Conservation (phyloP, 805 yeast genomes). For the Starmerella vitae region DNA sequence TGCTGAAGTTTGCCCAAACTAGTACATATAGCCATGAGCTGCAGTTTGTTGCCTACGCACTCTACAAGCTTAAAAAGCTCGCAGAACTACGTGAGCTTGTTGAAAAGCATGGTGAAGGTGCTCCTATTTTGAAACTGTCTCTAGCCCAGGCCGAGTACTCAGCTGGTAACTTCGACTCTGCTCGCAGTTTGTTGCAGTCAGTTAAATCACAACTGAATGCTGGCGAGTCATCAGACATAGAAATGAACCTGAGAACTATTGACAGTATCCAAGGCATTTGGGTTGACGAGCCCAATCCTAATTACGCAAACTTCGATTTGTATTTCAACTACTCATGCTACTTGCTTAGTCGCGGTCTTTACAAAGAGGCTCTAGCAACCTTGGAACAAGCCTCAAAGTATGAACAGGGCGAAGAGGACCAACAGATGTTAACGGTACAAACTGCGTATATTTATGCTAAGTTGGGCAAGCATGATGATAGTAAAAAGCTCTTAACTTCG, state of each 20-base stretch:
- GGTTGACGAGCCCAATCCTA: background rate
- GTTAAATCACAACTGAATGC: constrained; percentile 31
- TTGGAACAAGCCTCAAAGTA: constrained; percentile 35
- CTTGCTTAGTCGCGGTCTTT: constrained; percentile 33
- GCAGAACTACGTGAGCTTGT: constrained; percentile 22
- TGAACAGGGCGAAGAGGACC: constrained; percentile 35
- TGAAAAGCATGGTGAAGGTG: constrained; percentile 13
- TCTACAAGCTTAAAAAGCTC: constrained; percentile 42
- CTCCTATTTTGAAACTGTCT: constrained; percentile 30
- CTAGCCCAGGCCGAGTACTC: constrained; percentile 44
- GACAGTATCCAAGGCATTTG: constrained; percentile 19
- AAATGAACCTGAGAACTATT: constrained; percentile 51
- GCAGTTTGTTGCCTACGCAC: constrained; percentile 37
- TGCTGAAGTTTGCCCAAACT: constrained; percentile 28
- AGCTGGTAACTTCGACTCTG: constrained; percentile 32
- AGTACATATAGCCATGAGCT: constrained; percentile 1
- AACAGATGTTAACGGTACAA: constrained; percentile 39
- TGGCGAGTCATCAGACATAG: constrained; percentile 39
- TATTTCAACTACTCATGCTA: constrained; percentile 47
- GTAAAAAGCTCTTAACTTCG: constrained; percentile 24
- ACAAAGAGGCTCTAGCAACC: constrained; percentile 30
- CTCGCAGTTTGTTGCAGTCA: constrained; percentile 28
- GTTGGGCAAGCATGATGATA: constrained; percentile 28
- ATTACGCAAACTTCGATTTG: constrained; percentile 35
- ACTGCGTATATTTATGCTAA: constrained; percentile 41